These are phyloP conservation scores for Trichosporon sp. DNA, from an alignment of 1,284 basidiomycete genomes.

Conservation along the genomic window DNA sequence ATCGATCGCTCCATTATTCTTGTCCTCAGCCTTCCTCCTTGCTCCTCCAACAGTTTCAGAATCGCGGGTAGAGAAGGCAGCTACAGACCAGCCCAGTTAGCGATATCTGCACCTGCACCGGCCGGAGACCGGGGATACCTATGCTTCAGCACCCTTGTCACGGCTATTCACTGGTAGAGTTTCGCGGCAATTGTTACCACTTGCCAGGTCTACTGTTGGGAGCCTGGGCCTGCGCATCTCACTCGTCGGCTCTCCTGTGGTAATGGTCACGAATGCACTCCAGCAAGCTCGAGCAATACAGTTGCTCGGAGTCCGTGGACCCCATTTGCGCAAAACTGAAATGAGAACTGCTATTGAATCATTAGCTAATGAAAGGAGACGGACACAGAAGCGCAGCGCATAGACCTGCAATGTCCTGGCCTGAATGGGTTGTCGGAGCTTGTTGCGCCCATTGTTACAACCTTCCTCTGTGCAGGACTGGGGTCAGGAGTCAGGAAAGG, in stretches of 20 bases:
- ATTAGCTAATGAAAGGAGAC: neutral
- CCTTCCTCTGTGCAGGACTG: neutral
- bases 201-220: neutral
- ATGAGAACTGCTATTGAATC: neutral
- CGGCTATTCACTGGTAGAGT: neutral
- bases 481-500: neutral
- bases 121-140: slow-evolving; percentile 1
- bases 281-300: slow-evolving; percentile 7
- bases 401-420: neutral
- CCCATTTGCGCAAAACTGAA: neutral
- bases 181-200: slow-evolving; percentile 11
- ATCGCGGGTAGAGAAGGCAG: neutral
- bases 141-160: slow-evolving; percentile 14
- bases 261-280: neutral
- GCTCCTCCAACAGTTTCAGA: slow-evolving; percentile 12
- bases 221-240: neutral
- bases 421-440: neutral
- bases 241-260: neutral
- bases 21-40: neutral
- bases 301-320: slow-evolving; percentile 6
- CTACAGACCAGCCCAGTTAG: neutral
- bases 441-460: neutral
- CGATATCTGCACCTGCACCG: neutral
- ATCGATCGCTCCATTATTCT: neutral
- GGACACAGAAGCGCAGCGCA: neutral